Conservation (phyloP, 148 eudicot species). For the Rhododendron vialii region DNA sequence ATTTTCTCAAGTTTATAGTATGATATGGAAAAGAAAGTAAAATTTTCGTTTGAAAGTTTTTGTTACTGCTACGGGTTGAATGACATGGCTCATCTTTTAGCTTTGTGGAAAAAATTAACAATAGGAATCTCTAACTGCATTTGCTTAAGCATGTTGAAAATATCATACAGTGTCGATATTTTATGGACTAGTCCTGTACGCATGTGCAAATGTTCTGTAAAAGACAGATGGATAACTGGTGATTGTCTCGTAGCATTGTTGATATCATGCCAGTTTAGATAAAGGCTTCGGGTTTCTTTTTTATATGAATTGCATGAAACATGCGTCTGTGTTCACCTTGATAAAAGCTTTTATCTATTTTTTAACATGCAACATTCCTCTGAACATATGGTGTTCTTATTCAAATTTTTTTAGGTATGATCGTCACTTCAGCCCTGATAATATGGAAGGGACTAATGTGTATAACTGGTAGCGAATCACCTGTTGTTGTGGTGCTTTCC, state of each 20-base stretch:
- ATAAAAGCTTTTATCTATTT: neutral
- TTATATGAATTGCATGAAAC: neutral
- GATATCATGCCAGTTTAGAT: neutral
- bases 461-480: constrained; percentile 66
- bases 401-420: constrained; percentile 35
- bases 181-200: neutral
- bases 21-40: neutral
- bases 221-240: neutral
- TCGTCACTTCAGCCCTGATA: constrained; percentile 60
- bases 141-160: neutral
- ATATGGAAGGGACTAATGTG: constrained; percentile 73
- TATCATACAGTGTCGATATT: neutral
- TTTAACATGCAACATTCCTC: neutral
- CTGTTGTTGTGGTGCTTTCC: constrained; percentile 77
- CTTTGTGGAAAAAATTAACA: neutral
- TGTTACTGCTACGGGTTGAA: neutral
- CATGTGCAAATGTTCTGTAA: neutral
- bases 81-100: neutral
- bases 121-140: neutral
- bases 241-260: neutral
- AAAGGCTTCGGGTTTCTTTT: neutral
- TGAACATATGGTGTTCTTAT: neutral
- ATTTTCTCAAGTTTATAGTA: neutral
- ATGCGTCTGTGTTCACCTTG: neutral
- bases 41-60: neutral